A percentile compares a stretch with the other conserved stretches of the same genome.
phyloP scores from a whole-genome alignment of 139 green algal genomes.

The Closterium sp. region DNA sequence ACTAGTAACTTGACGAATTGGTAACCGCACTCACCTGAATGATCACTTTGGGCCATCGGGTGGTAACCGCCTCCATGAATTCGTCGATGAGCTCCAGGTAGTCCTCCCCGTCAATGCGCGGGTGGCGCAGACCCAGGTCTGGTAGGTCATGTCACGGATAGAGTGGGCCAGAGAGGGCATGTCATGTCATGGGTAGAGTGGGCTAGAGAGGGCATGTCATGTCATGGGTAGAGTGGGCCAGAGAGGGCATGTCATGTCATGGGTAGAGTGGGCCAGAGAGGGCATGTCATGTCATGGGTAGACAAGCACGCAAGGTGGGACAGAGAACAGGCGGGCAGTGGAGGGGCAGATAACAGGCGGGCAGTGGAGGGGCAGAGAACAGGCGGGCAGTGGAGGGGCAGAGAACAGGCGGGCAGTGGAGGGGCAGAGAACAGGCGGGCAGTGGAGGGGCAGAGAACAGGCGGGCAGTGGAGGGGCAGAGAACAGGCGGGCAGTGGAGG shows the following conservation, averaged over 20 bases:
- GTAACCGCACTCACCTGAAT: constrained; percentile 46
- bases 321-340: too few relatives aligned
- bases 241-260: background rate
- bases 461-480: too few relatives aligned
- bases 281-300: background rate
- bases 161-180: background rate
- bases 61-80: constrained; percentile 55
- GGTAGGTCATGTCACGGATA: background rate
- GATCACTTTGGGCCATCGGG: constrained; percentile 53
- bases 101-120: constrained; percentile 45
- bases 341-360: too few relatives aligned
- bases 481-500: too few relatives aligned
- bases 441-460: too few relatives aligned
- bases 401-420: too few relatives aligned
- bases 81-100: constrained; percentile 50
- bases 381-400: too few relatives aligned
- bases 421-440: too few relatives aligned
- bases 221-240: background rate
- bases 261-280: background rate
- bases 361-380: too few relatives aligned
- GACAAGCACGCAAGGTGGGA: too few relatives aligned
- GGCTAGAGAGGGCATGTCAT: background rate
- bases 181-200: too few relatives aligned
- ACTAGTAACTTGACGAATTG: constrained; percentile 59
- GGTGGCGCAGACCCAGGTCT: constrained; percentile 40